These are phyloP conservation scores for Leccinum pallidistipes DNA, from an alignment of 1,284 basidiomycete genomes.

Conservation along the genomic window DNA sequence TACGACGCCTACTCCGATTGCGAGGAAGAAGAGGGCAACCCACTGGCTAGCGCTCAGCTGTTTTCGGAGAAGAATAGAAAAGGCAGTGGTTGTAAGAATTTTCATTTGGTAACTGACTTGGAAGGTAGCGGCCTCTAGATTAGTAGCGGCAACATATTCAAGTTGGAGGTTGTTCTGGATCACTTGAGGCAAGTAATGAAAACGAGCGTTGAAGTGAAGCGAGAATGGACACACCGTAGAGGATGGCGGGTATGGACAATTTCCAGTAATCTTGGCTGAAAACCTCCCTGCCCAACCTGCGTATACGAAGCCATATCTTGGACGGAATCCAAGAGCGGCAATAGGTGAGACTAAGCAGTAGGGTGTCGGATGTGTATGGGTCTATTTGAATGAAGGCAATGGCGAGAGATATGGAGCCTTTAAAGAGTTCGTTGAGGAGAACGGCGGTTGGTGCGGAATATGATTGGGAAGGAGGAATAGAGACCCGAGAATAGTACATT, in stretches of 20 bases:
- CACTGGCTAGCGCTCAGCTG: constrained; percentile 78
- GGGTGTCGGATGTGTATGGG: constrained; percentile 30
- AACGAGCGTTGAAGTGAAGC: background rate
- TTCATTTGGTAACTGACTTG: constrained; percentile 98
- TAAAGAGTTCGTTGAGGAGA: constrained; percentile 90
- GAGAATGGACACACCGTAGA: constrained; percentile 49
- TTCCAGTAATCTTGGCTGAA: constrained; percentile 77
- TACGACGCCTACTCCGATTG: constrained; percentile 90
- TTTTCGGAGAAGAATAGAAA: constrained; percentile 85
- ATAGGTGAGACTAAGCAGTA: constrained; percentile 24
- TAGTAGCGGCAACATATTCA: constrained; percentile 92
- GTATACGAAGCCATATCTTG: constrained; percentile 41
- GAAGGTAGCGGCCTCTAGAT: constrained; percentile 93
- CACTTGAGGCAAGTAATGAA: constrained; percentile 44
- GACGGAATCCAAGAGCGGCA: constrained; percentile 37
- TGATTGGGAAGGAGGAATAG: constrained; percentile 67
- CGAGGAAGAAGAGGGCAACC: constrained; percentile 82
- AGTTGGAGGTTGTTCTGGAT: constrained; percentile 96
- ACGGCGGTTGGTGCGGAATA: constrained; percentile 94
- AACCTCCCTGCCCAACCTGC: constrained; percentile 48
- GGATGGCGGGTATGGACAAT: constrained; percentile 77
- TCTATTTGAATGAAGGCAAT: constrained; percentile 52
- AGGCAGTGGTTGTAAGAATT: constrained; percentile 94
- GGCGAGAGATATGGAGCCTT: constrained; percentile 80
- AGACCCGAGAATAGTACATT: constrained; percentile 93